These are phyloP conservation scores for Xylaria sp. DNA, from an alignment of 2,329 filamentous ascomycete species.

Conservation along the genomic window DNA sequence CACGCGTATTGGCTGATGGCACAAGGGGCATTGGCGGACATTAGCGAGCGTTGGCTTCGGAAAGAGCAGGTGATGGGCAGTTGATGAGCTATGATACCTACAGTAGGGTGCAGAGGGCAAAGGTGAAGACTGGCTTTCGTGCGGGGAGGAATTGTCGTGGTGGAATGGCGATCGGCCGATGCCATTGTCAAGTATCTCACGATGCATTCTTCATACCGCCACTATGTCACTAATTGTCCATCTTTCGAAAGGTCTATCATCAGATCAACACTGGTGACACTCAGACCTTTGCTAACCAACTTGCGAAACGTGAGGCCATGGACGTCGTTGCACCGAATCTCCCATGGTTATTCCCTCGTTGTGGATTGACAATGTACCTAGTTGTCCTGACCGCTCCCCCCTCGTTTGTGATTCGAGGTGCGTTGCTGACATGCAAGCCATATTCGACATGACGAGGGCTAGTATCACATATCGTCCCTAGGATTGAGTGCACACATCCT, in stretches of 20 bases:
- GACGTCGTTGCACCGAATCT: conserved; percentile 2
- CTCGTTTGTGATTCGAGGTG: conserved; percentile 20
- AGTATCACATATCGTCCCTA: conserved; percentile 10
- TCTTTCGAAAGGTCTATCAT: conserved; percentile 1
- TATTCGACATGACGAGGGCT: conserved; percentile 18
- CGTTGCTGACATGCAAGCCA: conserved; percentile 32
- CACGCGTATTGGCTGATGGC: conserved; percentile 30
- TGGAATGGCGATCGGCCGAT: conserved; percentile 29
- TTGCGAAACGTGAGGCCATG: conserved; percentile 17
- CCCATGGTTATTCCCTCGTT: neutral
- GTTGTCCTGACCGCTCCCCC: conserved; percentile 17
- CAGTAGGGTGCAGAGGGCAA: neutral
- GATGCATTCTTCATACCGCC: neutral
- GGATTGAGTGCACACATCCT: neutral
- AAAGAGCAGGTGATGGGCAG: conserved; percentile 25
- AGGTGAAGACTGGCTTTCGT: neutral
- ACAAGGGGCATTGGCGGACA: conserved; percentile 9
- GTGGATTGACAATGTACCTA: neutral
- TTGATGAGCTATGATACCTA: neutral
- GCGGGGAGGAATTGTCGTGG: conserved; percentile 19
- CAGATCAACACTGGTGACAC: conserved; percentile 18
- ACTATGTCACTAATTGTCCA: neutral
- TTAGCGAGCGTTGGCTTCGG: conserved; percentile 23
- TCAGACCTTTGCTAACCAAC: neutral
- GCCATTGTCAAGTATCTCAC: conserved; percentile 28